Percentiles rank a stretch among this genome's conserved stretches.
These are phyloP conservation scores for Verticillium dahliae DNA, from an alignment of 2,329 filamentous ascomycete genomes.

Conservation along the genomic window DNA sequence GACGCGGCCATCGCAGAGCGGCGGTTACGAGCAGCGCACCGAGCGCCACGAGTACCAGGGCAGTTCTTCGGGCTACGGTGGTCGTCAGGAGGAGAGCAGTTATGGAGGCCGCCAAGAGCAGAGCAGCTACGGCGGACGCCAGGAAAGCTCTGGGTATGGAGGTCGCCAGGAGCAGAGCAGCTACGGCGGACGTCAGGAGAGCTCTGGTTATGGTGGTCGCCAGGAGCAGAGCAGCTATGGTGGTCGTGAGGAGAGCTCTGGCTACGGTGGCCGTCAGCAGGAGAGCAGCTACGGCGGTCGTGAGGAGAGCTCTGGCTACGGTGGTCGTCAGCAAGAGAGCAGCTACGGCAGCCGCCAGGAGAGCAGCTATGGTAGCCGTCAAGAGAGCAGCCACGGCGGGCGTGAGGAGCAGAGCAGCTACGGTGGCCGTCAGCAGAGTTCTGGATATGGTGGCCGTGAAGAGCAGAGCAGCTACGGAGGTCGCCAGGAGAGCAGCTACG, in stretches of 20 bases:
- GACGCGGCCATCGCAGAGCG: constrained; percentile 38
- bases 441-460: constrained; percentile 13
- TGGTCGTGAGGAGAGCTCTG: constrained; percentile 11
- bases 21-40: constrained; percentile 33
- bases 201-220: constrained; percentile 14
- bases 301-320: constrained; percentile 9
- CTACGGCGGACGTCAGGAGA: constrained; percentile 14
- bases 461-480: constrained; percentile 17
- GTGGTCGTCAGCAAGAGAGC: constrained; percentile 15
- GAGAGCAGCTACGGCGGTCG: constrained; percentile 16
- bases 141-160: constrained; percentile 10
- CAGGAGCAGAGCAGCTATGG: constrained; percentile 17
- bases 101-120: constrained; percentile 11
- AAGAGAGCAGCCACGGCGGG: constrained; percentile 13
- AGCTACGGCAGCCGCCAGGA: constrained; percentile 8
- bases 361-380: constrained; percentile 16
- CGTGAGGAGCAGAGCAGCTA: constrained; percentile 12
- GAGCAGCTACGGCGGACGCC: constrained; percentile 15
- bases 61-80: constrained; percentile 15
- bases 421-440: constrained; percentile 8
- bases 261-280: constrained; percentile 17
- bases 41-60: constrained; percentile 41
- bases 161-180: constrained; percentile 18
- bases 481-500: constrained; percentile 9
- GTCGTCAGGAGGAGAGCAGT: constrained; percentile 13